These are phyloP conservation scores for Arthrobotrys sinensis DNA, from an alignment of 2,329 filamentous ascomycete genomes.

Conservation along the genomic window DNA sequence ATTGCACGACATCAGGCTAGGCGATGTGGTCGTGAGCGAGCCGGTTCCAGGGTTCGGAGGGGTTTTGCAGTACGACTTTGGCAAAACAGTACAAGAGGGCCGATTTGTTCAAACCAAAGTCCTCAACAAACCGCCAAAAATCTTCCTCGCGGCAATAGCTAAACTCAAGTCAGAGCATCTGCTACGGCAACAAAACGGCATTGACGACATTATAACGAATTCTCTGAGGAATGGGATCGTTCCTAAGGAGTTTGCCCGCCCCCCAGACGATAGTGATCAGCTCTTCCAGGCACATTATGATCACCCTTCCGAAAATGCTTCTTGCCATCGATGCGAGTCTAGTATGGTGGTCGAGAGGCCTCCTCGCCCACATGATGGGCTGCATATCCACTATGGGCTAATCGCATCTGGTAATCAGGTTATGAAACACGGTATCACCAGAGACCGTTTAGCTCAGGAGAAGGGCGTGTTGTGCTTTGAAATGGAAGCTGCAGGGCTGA, in stretches of 20 bases:
- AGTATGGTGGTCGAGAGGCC: neutral
- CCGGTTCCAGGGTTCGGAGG: neutral
- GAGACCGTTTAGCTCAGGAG: conserved; percentile 6
- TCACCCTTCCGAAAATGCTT: conserved; percentile 18
- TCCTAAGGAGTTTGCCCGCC: conserved; percentile 4
- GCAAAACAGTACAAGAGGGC: neutral
- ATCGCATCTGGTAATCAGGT: conserved; percentile 27
- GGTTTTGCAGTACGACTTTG: conserved; percentile 25
- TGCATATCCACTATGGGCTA: conserved; percentile 15
- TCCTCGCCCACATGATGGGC: neutral
- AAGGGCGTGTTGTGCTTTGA: conserved; percentile 6
- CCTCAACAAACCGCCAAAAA: conserved; percentile 3
- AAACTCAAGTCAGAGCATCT: neutral
- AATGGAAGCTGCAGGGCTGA: too few relatives aligned
- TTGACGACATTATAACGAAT: neutral
- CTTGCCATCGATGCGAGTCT: conserved; percentile 4
- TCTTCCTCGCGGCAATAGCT: conserved; percentile 3
- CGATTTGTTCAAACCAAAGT: neutral
- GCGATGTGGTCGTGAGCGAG: conserved; percentile 30
- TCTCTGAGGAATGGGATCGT: neutral
- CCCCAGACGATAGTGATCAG: neutral
- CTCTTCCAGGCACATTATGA: conserved; percentile 12
- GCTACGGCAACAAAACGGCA: too few relatives aligned
- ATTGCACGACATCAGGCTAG: conserved; percentile 19
- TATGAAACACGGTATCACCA: conserved; percentile 6